Evolutionary conservation across 1,139 yeast genomes (phyloP).

Genomic region (Kodamaea arcana): DNA sequence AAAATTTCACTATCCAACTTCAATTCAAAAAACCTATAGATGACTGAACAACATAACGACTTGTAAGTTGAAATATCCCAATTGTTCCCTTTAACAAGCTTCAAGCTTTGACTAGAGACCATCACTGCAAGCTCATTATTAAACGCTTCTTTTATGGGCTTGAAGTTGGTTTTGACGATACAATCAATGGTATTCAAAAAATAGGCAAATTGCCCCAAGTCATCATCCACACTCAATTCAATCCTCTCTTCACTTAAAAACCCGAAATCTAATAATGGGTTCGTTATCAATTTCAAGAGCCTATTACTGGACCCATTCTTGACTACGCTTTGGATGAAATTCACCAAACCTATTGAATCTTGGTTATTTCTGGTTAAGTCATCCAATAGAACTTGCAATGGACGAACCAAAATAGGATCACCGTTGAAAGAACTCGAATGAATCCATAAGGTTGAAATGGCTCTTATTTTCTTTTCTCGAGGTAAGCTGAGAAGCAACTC

Average conservation of each 20-base stretch:
- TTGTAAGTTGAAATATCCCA: constrained; percentile 66
- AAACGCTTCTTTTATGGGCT: constrained; percentile 42
- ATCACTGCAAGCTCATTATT: constrained; percentile 54
- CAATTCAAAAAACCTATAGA: constrained; percentile 41
- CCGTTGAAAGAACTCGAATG: constrained; percentile 46
- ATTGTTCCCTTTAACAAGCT: constrained; percentile 31
- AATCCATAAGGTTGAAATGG: constrained; percentile 57
- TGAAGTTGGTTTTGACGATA: constrained; percentile 44
- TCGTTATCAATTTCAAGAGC: constrained; percentile 52
- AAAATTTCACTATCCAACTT: constrained; percentile 25
- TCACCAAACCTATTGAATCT: constrained; percentile 42
- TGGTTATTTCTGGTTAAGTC: constrained; percentile 46
- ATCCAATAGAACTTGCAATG: constrained; percentile 68
- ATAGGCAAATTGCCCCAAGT: constrained; percentile 57
- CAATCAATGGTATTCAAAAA: constrained; percentile 49
- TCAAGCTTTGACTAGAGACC: constrained; percentile 39
- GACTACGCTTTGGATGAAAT: constrained; percentile 54
- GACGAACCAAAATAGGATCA: constrained; percentile 50
- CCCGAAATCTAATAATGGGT: constrained; percentile 43
- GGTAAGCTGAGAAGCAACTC: constrained; percentile 42
- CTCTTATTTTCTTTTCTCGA: constrained; percentile 35
- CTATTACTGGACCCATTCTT: constrained; percentile 56
- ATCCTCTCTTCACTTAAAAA: constrained; percentile 22
- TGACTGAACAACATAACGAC: constrained; percentile 44
- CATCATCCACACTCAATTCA: constrained; percentile 36